Percentiles rank a stretch among this genome's conserved stretches.
Evolutionary conservation across 1,284 basidiomycete species (phyloP).

Genomic region (Cystobasidium sp.): DNA sequence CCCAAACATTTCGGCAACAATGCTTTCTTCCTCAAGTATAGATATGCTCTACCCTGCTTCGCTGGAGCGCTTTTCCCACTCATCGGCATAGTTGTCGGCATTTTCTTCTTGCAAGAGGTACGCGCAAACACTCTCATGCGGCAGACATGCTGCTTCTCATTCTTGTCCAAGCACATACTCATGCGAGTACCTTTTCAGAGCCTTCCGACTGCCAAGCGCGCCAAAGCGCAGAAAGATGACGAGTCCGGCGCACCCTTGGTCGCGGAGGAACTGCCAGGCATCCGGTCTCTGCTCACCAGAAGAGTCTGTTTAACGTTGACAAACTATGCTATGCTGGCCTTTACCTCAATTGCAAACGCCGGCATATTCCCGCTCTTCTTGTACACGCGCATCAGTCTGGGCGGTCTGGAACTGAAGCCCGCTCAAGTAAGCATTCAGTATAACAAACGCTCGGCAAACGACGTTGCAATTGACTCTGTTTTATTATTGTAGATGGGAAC

Average conservation of each 20-base stretch:
- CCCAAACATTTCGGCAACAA: conserved; percentile 50
- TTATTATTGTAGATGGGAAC: conserved; percentile 50
- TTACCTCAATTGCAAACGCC: conserved; percentile 29
- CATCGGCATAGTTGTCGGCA: conserved; percentile 52
- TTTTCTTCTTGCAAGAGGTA: conserved; percentile 56
- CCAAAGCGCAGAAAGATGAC: conserved; percentile 4
- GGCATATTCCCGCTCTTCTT: conserved; percentile 50
- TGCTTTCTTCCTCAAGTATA: conserved; percentile 51
- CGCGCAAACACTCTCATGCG: background rate
- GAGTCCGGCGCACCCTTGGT: background rate
- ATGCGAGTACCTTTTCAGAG: background rate
- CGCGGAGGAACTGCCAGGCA: conserved; percentile 23
- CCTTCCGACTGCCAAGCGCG: background rate
- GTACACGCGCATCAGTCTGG: conserved; percentile 47
- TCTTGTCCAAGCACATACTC: background rate
- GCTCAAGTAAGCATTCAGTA: background rate
- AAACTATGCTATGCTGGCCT: conserved; percentile 43
- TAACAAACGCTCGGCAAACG: background rate
- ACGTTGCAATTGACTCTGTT: background rate
- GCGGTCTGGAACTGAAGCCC: conserved; percentile 45
- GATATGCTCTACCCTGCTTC: conserved; percentile 57
- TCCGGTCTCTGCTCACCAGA: conserved; percentile 21
- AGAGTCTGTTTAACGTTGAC: conserved; percentile 34
- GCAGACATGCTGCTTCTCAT: too few relatives aligned
- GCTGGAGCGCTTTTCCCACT: conserved; percentile 54